These are phyloP conservation scores for Zygoascus flipseniorum DNA, from an alignment of 805 yeast species.

Conservation along the genomic window DNA sequence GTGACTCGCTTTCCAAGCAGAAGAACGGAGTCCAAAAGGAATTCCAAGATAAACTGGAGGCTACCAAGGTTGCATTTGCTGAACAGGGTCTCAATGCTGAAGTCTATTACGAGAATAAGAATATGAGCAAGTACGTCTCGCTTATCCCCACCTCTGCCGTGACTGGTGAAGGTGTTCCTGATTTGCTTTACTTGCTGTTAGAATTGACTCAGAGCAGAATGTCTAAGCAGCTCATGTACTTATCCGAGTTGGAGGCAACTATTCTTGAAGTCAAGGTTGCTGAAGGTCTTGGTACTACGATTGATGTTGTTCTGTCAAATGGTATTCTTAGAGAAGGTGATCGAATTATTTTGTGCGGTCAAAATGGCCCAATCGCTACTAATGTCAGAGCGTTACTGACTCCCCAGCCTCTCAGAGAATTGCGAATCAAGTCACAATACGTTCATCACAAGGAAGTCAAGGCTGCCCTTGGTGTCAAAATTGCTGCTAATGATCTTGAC, in stretches of 20 bases:
- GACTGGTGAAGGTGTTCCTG: slow-evolving; percentile 99
- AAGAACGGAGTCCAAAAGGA: slow-evolving; percentile 79
- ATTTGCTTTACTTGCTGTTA: slow-evolving; percentile 86
- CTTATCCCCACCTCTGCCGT: slow-evolving; percentile 98
- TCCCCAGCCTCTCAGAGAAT: slow-evolving; percentile 94
- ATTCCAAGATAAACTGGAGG: slow-evolving; percentile 77
- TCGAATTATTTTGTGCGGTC: slow-evolving; percentile 89
- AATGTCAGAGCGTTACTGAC: slow-evolving; percentile 92
- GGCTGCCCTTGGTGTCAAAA: slow-evolving; percentile 98
- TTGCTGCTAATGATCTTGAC: slow-evolving; percentile 95
- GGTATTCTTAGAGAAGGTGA: slow-evolving; percentile 95
- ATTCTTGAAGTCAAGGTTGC: slow-evolving; percentile 94
- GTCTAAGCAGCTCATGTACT: slow-evolving; percentile 96
- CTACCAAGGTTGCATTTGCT: slow-evolving; percentile 82
- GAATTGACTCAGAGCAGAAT: slow-evolving; percentile 97
- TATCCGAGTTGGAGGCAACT: slow-evolving; percentile 91
- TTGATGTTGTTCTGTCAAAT: slow-evolving; percentile 94
- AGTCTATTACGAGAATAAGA: slow-evolving; percentile 89
- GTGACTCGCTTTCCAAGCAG: slow-evolving; percentile 86
- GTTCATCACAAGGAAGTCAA: slow-evolving; percentile 95
- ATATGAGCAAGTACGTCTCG: slow-evolving; percentile 86
- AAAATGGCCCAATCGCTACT: slow-evolving; percentile 97
- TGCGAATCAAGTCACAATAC: slow-evolving; percentile 94
- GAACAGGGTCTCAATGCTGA: slow-evolving; percentile 99
- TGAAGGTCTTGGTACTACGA: slow-evolving; percentile 98